Evolutionary conservation across 495 filamentous ascomycete species (phyloP).

Genomic region (Pseudoneurospora amorphoporcata): DNA sequence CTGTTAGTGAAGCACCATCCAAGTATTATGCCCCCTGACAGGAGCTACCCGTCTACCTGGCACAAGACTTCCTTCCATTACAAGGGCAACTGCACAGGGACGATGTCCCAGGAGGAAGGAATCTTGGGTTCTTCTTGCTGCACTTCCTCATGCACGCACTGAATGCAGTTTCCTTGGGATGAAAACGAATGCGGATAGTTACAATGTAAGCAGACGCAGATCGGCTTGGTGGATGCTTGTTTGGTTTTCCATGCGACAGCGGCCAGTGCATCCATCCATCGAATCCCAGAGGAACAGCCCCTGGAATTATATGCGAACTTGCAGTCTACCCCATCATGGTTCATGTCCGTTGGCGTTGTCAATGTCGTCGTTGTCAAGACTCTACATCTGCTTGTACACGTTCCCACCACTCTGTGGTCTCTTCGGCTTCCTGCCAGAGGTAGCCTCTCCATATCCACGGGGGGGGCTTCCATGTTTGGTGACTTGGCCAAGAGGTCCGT

Average conservation of each 20-base stretch:
- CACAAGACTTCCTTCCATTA: background rate
- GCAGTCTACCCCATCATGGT: background rate
- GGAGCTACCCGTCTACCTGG: no score
- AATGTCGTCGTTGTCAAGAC: background rate
- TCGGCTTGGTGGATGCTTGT: background rate
- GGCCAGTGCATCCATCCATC: background rate
- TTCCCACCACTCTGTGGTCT: background rate
- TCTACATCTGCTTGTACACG: background rate
- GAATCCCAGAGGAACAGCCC: background rate
- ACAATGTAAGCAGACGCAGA: background rate
- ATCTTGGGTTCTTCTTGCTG: background rate
- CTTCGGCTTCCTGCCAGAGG: background rate
- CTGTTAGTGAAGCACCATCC: background rate
- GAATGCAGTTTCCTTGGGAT: background rate
- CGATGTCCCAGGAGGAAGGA: background rate
- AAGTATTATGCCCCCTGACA: background rate
- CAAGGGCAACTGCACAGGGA: background rate
- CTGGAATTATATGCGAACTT: background rate
- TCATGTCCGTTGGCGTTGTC: background rate
- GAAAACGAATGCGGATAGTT: background rate
- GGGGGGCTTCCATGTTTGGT: background rate
- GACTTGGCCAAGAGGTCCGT: background rate
- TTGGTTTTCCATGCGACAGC: background rate
- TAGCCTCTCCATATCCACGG: background rate
- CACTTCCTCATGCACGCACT: background rate